Base-by-base conservation (phyloP, 2,329 filamentous ascomycete genomes). In the Beauveria brongniartii region DNA sequence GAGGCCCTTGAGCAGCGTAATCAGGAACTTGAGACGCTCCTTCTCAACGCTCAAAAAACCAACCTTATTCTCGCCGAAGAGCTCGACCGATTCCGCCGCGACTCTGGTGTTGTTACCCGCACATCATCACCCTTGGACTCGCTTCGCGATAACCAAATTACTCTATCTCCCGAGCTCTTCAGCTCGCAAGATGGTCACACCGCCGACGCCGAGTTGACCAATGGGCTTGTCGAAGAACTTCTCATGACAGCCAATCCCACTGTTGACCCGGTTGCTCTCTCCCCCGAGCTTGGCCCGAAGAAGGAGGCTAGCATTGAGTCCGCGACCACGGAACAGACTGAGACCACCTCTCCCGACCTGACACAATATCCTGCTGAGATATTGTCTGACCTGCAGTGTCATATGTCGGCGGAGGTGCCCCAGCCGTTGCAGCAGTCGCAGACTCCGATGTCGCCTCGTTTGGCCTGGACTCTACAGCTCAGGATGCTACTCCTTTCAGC, bases 281-380 rank as follows among this genome's bases (percentile, higher is more conserved):
- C 85, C 0, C 84, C 84, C 8, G 75, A 79, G 62, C 75, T 85
- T 20, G 72, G 74, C 43, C 81, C 84, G 16, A 76, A 84, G 34
- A 70, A 77, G 64, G 82, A 85, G 66, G n/a, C 48, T 9, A 22
- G 56, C 47, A 53, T 22, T 55, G 62, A 66, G 46, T 37, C 34
- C 50, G 47, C 37, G 12, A 18, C 44, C 8, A 64, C 53, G 52
- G 67, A 73, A 67, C 63, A 65, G 64, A 69, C 66, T 56, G 51
- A 65, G 65, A 68, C 70, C 67, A 70, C 76, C 79, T 83, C 88
- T 78, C 83, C 90, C 86, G 91, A 95, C 84, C 80, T 85, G 94
- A 94, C 92, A 97, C 94, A 97, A 97, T 92, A 95, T 96, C 92
- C 94, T 97, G 94, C 94, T 83, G 94, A 84, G 92, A 88, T 97